Base-by-base conservation (phyloP, 2,329 filamentous ascomycete species). In the Ophiostoma sp. region DNA sequence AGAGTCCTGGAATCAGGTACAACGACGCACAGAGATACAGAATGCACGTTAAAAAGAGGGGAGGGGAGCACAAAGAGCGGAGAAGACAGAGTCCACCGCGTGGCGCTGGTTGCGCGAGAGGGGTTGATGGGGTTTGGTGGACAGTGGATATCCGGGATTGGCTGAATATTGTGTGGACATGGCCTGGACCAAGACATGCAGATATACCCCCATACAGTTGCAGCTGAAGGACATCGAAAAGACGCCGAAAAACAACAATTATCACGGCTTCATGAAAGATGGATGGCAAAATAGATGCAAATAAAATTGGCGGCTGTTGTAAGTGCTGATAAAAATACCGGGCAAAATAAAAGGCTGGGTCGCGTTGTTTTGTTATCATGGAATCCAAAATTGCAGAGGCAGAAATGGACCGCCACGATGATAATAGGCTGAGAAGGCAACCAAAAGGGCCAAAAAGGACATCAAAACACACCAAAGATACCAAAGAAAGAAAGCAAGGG, bases 181-280 rank as follows among this genome's bases (percentile, higher is more conserved):
- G 61, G 61, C 61, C 61, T 66, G 36, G 33, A 3, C 61, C 36
- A 66, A 66, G 61, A 66, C 61, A 66, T 66, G 36, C 61, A 66
- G 61, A 66, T 15, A 61, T 48, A 28, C 50, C 61, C 61, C 22
- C 61, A 42, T 66, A 11, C 36, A 66, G 22, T n/a, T 45, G 36
- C 36, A 45, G 36, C 17, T 55, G 50, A 8, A 28, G 9, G 9
- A 55, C 22, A 55, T 15, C 12, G 22, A 12, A 4, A 28, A 22
- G 22, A 4, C 11, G 4, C 12, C 50, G 15, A 12, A 19, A 48
- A 48, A 12, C 11, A 48, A 17, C 5, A 12, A 17, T 17, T 48
- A 19, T 11, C 50, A 22, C 22, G 6, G 2, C n/a, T 55, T 25
- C 8, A 2, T 55, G 12, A 55, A 9, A 22, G 3, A n/a, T n/a